Evolutionary conservation across 208 protist species (phyloP), one percentile per base, ranked within the genome.

Genomic region (Borovskyia barvae): DNA sequence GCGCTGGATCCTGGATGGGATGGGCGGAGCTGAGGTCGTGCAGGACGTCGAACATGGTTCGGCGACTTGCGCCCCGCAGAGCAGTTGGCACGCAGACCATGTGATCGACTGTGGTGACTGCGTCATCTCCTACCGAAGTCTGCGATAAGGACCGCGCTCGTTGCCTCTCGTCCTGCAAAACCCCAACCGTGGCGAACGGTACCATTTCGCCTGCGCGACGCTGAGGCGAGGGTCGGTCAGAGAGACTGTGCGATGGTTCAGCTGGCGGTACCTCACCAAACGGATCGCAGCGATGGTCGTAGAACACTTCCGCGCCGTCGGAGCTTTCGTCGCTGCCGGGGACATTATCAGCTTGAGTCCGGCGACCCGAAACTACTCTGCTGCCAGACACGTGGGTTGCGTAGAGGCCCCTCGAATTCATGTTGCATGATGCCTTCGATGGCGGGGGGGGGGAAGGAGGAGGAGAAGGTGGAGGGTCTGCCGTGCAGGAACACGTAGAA

Each of bases 41-140:
- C 26, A 91, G 46, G 20, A 87, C 62, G 49, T 91, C 84, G 32
- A 83, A 68, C 85, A 92, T 88, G n/a, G 85, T 88, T 25, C 85
- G 80, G 3, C 85, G 77, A n/a, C 61, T 73, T 1, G 84, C 77
- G 12, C 58, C 28, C 17, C 59, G 84, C 37, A 92, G 65, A 2
- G 85, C 80, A 11, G 49, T 36, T 2, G 85, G 85, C 1, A 92
- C 66, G 25, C 55, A 49, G 41, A 91, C 84, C 11, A 80, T 77
- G 42, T 71, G 32, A 47, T 81, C 71, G 77, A 91, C 85, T 20
- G 84, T 87, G 14, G 71, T 68, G 3, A 66, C 61, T 9, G 66
- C 60, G 4, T 40, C 54, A 29, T 73, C 39, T 48, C 5, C 5
- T 48, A 25, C 7, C 15, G 24, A 26, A 32, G 3, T 30, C 12